Conservation (phyloP, 108 stramenopile species). For the Seminavis robusta region DNA sequence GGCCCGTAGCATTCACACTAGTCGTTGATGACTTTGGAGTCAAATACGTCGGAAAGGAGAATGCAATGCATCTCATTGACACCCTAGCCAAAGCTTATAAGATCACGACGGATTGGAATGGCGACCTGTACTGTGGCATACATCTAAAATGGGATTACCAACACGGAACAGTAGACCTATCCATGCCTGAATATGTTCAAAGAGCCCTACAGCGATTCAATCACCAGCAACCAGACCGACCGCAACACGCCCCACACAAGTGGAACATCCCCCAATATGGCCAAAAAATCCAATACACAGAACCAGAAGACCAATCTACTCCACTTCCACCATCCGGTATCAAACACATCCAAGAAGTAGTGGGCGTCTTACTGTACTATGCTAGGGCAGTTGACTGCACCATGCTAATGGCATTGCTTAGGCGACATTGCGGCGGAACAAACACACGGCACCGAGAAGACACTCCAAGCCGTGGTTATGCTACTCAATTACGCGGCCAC, state of each 20-base stretch:
- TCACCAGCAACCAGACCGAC: slow-evolving; percentile 7
- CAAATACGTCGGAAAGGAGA: slow-evolving; percentile 16
- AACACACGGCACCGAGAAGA: slow-evolving; percentile 17
- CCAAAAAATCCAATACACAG: slow-evolving; percentile 18
- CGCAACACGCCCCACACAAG: slow-evolving; percentile 19
- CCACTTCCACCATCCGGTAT: not conserved
- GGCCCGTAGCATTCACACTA: slow-evolving; percentile 26
- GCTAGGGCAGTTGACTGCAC: slow-evolving; percentile 28
- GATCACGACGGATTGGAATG: slow-evolving; percentile 8
- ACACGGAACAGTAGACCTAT: slow-evolving; percentile 1
- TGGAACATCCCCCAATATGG: slow-evolving; percentile 5
- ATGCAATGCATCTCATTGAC: slow-evolving; percentile 9
- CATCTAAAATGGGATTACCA: slow-evolving; percentile 27
- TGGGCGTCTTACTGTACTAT: slow-evolving; percentile 22
- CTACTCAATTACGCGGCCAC: slow-evolving; percentile 46
- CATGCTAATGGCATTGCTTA: slow-evolving; percentile 20
- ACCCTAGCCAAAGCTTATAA: slow-evolving; percentile 8
- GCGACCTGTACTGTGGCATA: slow-evolving; percentile 13
- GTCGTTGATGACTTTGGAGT: slow-evolving; percentile 57
- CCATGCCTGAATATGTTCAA: slow-evolving; percentile 24
- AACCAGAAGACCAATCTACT: not conserved
- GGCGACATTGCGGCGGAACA: slow-evolving; percentile 26
- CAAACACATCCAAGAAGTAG: slow-evolving; percentile 24
- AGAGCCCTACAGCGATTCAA: slow-evolving; percentile 10
- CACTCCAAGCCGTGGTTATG: slow-evolving; percentile 10